Percentiles rank a stretch among this genome's conserved stretches.
These are phyloP conservation scores for Hyaloperonospora brassicae DNA, from an alignment of 352 stramenopile species.

Conservation along the genomic window DNA sequence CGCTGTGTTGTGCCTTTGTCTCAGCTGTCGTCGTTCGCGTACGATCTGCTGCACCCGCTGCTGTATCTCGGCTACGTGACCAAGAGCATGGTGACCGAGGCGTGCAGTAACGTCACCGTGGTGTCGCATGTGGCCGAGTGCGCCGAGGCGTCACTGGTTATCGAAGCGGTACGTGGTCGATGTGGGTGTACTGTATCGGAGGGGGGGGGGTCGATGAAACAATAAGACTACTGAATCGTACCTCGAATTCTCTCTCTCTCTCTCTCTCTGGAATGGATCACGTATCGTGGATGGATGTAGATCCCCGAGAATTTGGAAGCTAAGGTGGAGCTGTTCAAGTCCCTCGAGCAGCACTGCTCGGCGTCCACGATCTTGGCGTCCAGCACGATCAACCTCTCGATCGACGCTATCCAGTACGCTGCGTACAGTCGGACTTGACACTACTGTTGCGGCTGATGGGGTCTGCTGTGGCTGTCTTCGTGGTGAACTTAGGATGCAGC, in stretches of 20 bases:
- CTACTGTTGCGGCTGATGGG: neutral
- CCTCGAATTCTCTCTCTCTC: no score
- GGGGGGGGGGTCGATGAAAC: no score
- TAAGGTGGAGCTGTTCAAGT: slow-evolving; percentile 54
- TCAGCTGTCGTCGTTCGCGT: slow-evolving; percentile 48
- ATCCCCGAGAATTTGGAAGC: slow-evolving; percentile 54
- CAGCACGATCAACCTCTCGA: slow-evolving; percentile 48
- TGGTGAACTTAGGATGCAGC: slow-evolving; percentile 19
- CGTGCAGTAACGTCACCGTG: slow-evolving; percentile 40
- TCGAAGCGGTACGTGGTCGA: slow-evolving; percentile 37
- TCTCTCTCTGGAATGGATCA: no score
- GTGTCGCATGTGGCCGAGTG: slow-evolving; percentile 44
- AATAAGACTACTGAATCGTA: no score
- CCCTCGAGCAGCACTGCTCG: slow-evolving; percentile 48
- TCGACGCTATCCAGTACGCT: slow-evolving; percentile 59
- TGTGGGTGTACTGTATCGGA: no score
- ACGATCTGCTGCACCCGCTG: slow-evolving; percentile 60
- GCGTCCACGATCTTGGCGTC: slow-evolving; percentile 50
- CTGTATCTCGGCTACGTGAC: slow-evolving; percentile 69
- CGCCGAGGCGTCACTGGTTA: slow-evolving; percentile 39
- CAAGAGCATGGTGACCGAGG: slow-evolving; percentile 63
- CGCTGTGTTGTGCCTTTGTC: neutral
- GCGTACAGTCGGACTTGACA: neutral
- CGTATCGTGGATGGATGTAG: slow-evolving; percentile 7
- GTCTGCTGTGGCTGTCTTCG: neutral